Evolutionary conservation across 306 rosid genomes (phyloP), one percentile per base, ranked within the genome.

Genomic region (Betula pendula): DNA sequence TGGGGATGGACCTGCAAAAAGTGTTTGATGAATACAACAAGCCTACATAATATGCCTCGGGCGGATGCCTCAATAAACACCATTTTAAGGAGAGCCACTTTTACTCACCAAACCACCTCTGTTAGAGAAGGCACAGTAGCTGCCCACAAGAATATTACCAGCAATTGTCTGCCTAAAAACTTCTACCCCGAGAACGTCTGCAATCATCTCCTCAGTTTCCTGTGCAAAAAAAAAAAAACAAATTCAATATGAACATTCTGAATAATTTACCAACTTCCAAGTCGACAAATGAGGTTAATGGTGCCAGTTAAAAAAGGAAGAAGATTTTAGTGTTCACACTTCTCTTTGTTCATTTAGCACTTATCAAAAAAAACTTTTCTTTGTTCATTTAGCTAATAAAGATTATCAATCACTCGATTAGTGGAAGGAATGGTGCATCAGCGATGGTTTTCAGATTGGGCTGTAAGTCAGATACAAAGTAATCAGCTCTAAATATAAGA

Each of bases 101-200:
- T 48, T 72, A 68, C 42, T 88, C 86, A 94, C 98, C 96, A 95
- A 75, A 78, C 97, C 98, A 82, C 98, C 98, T 81, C 73, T 90
- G 42, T 95, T 95, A 51, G 98, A 88, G 81, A 95, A 86, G 81
- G 91, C 79, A 55, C 98, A 95, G 82, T 73, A 90, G 77, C 98
- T 95, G 22, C 98, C 98, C 14, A 95, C 98, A 44, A 95, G 97
- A 65, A 89, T 87, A 47, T 95, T 95, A 13, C 96, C 97, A 1
- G 98, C 98, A 70, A 95, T 85, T 12, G 97, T 92, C 83, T 95
- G 97, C 85, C 97, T 85, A 83, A 95, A 95, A 74, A 95, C 98
- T 82, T 95, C 98, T 24, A 95, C 97, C 71, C 97, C 97, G 22
- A 95, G 97, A 72, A 92, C 97, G 82, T 95, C 98, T 1, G 98